These are phyloP conservation scores for Penicillium concentricum DNA, from an alignment of 2,329 filamentous ascomycete species.

Conservation along the genomic window DNA sequence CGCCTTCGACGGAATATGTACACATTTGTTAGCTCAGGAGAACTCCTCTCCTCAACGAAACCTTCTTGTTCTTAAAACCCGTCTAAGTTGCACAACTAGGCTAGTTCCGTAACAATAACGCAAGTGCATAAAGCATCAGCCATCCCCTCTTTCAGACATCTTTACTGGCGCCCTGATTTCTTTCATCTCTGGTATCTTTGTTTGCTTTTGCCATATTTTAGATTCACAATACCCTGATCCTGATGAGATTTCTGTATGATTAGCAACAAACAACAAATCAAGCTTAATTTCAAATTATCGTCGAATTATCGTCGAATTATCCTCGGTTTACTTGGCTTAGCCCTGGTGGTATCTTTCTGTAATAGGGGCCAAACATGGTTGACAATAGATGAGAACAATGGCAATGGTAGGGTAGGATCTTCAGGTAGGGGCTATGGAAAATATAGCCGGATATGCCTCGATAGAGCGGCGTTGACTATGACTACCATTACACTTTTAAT, in stretches of 20 bases:
- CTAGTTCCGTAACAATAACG: no score
- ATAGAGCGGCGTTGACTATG: not conserved
- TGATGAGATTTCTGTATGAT: not conserved
- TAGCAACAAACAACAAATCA: not conserved
- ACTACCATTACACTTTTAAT: not conserved
- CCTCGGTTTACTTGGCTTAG: not conserved
- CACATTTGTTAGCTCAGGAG: no score
- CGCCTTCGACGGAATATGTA: no score
- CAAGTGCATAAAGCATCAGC: not conserved
- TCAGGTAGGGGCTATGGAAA: not conserved
- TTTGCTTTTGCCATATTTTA: not conserved
- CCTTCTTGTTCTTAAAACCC: no score
- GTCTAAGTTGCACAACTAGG: no score
- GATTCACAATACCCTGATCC: not conserved
- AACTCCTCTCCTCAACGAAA: no score
- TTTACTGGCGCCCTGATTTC: not conserved
- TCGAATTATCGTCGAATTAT: not conserved
- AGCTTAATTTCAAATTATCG: not conserved
- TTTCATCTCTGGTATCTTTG: not conserved
- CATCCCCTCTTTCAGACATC: not conserved
- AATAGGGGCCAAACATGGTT: not conserved
- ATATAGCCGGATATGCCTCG: not conserved
- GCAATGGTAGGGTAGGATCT: not conserved
- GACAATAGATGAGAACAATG: not conserved
- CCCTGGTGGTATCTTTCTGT: not conserved